A percentile compares a stretch with the other conserved stretches of the same genome.
Evolutionary conservation across 768 basidiomycete species (phyloP).

Genomic region (Lactarius vividus): DNA sequence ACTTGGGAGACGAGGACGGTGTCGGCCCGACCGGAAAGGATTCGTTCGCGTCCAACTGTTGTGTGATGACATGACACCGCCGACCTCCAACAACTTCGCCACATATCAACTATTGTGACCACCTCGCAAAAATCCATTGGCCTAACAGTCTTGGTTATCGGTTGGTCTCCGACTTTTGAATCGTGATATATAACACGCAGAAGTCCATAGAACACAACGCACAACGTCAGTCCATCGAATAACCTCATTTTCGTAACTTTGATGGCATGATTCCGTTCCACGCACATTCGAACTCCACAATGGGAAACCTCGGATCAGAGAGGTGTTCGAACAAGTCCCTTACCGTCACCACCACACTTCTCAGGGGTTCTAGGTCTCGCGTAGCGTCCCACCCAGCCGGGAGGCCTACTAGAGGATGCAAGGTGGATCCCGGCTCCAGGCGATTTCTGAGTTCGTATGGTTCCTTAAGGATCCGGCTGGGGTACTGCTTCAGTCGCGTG

Average conservation of each 20-base stretch:
- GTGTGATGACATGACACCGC: too few relatives aligned
- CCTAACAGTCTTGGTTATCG: too few relatives aligned
- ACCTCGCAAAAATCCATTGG: too few relatives aligned
- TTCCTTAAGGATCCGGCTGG: slow-evolving; percentile 6
- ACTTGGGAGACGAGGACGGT: too few relatives aligned
- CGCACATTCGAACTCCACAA: slow-evolving; percentile 11
- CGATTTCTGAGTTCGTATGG: background rate
- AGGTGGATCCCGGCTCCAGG: slow-evolving; percentile 1
- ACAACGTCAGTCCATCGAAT: background rate
- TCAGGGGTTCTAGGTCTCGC: slow-evolving; percentile 4
- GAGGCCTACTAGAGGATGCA: background rate
- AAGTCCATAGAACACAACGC: background rate
- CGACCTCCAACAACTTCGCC: too few relatives aligned
- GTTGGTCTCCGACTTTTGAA: too few relatives aligned
- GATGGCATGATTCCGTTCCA: slow-evolving; percentile 21
- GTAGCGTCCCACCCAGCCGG: background rate
- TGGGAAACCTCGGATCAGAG: slow-evolving; percentile 4
- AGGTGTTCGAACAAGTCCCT: slow-evolving; percentile 5
- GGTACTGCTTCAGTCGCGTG: background rate
- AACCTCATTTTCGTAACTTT: too few relatives aligned
- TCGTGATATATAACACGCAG: too few relatives aligned
- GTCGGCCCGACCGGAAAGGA: too few relatives aligned
- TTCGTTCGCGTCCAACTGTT: too few relatives aligned
- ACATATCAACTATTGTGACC: too few relatives aligned
- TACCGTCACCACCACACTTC: slow-evolving; percentile 3